Evolutionary conservation across 106 monocot genomes (phyloP).

Genomic region (Dendrobium chrysotoxum): DNA sequence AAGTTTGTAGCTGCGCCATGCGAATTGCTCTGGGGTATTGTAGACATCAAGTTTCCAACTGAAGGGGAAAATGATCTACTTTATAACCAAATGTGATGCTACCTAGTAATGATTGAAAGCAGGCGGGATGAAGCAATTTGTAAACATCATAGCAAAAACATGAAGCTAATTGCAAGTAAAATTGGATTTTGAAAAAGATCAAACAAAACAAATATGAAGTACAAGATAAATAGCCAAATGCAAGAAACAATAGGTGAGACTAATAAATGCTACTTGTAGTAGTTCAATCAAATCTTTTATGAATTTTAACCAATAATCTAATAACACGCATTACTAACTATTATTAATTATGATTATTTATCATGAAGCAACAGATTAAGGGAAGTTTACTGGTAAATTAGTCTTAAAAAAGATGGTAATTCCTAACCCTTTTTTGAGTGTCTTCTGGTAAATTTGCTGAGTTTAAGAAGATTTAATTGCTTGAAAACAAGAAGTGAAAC

Average conservation of each 20-base stretch:
- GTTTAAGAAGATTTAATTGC: not conserved
- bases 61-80: not conserved
- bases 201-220: not conserved
- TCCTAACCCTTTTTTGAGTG: not conserved
- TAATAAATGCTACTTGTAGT: not conserved
- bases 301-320: not conserved
- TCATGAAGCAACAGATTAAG: not conserved
- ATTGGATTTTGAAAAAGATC: not conserved
- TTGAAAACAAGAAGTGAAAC: too few species aligned
- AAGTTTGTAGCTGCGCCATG: not conserved
- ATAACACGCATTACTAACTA: not conserved
- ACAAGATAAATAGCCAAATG: not conserved
- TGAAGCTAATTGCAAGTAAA: not conserved
- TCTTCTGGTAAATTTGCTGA: not conserved
- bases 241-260: not conserved
- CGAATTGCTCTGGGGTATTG: not conserved
- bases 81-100: not conserved
- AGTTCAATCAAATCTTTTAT: too few species aligned
- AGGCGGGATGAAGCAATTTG: not conserved
- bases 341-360: not conserved
- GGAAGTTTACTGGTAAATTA: not conserved
- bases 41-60: conserved; percentile 4
- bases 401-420: not conserved
- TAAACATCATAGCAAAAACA: not conserved
- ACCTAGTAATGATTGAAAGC: conserved; percentile 5